A percentile compares a stretch with the other conserved stretches of the same genome.
These are phyloP conservation scores for Angomonas desouzai DNA, from an alignment of 208 protist species.

Conservation along the genomic window DNA sequence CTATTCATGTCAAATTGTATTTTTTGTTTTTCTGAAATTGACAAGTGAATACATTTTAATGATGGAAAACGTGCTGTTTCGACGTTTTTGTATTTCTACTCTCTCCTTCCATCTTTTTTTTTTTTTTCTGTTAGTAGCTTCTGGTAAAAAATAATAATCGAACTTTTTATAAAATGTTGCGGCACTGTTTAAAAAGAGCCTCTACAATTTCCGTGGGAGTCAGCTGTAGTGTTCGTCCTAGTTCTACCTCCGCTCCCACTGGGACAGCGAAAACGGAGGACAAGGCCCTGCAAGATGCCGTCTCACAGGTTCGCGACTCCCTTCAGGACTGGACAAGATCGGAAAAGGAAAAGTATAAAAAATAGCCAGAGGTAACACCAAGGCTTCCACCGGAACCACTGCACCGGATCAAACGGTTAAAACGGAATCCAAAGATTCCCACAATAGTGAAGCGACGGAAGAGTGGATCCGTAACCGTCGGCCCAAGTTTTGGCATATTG, in stretches of 20 bases:
- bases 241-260: background rate
- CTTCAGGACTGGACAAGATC: background rate
- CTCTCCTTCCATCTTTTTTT: background rate
- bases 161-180: background rate
- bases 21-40: too few relatives aligned
- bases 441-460: background rate
- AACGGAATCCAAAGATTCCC: background rate
- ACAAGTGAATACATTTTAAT: too few relatives aligned
- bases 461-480: slow-evolving; percentile 2
- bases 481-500: slow-evolving; percentile 3
- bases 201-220: too few relatives aligned
- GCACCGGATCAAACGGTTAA: background rate
- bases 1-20: background rate
- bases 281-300: background rate
- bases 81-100: background rate
- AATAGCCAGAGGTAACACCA: background rate
- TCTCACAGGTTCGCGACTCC: background rate
- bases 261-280: background rate
- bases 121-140: too few relatives aligned
- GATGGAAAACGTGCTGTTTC: too few relatives aligned
- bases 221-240: too few relatives aligned
- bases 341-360: slow-evolving; percentile 10
- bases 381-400: background rate
- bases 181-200: background rate
- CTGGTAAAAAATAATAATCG: too few relatives aligned